Evolutionary conservation across 257 asterid genomes (phyloP).

Genomic region (Nicotiana sylvestris): DNA sequence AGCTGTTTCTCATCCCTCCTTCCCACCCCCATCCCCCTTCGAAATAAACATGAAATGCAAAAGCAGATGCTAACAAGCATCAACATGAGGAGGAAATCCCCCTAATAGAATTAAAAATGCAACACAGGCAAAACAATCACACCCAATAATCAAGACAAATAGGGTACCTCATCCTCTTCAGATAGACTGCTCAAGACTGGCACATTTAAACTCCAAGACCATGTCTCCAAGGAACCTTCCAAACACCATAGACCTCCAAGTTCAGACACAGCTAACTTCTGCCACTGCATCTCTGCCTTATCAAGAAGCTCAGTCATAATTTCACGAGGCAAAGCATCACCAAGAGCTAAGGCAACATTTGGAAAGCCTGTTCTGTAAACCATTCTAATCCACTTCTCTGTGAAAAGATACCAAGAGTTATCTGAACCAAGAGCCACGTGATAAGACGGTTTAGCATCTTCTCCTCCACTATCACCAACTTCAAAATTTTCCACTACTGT

Average conservation of each 20-base stretch:
- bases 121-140: background rate
- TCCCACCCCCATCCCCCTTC: background rate
- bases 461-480: constrained; percentile 29
- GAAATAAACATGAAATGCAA: background rate
- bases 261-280: constrained; percentile 80
- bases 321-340: constrained; percentile 80
- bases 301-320: constrained; percentile 67
- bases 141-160: constrained; percentile 2
- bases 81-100: background rate
- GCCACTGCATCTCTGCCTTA: constrained; percentile 82
- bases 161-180: constrained; percentile 78
- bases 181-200: constrained; percentile 92
- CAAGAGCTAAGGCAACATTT: constrained; percentile 64
- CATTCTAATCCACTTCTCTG: constrained; percentile 88
- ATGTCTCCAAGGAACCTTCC: constrained; percentile 97
- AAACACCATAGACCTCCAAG: constrained; percentile 85
- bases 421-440: constrained; percentile 96
- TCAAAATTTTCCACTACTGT: constrained; percentile 23
- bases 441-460: constrained; percentile 54
- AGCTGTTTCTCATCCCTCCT: background rate
- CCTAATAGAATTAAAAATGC: background rate
- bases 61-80: constrained; percentile 3
- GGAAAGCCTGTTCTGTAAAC: constrained; percentile 86
- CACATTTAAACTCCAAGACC: constrained; percentile 99
- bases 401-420: constrained; percentile 97